Evolutionary conservation across 208 protist species (phyloP).

Genomic region (Leishmania amazonensis): DNA sequence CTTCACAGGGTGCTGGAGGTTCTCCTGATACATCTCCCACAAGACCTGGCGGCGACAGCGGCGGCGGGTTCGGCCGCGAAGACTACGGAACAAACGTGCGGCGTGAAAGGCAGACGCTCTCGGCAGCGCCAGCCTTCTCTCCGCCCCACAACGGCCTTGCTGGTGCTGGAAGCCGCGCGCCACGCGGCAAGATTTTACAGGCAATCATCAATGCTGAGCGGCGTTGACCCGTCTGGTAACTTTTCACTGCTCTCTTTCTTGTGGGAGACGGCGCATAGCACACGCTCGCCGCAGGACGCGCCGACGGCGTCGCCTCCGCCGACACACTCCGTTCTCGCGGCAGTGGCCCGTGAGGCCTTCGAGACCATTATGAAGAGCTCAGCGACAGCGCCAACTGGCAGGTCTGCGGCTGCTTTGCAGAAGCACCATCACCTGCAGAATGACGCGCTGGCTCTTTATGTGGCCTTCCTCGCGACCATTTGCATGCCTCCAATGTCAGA

Average conservation of each 20-base stretch:
- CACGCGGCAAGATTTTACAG: conserved; percentile 6
- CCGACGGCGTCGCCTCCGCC: neutral
- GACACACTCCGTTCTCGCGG: neutral
- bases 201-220: neutral
- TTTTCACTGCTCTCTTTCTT: conserved; percentile 19
- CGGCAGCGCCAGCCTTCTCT: neutral
- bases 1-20: conserved; percentile 26
- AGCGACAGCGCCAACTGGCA: neutral
- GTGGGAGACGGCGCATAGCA: neutral
- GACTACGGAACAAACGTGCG: neutral
- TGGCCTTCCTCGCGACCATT: conserved; percentile 20
- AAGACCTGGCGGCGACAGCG: neutral
- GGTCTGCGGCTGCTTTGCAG: neutral
- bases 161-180: conserved; percentile 25
- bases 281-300: neutral
- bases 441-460: conserved; percentile 21
- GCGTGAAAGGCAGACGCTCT: neutral
- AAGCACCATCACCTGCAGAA: neutral
- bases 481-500: neutral
- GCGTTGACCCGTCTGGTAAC: neutral
- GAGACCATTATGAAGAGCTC: conserved; percentile 8
- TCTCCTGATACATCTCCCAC: conserved; percentile 32
- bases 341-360: conserved; percentile 20
- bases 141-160: conserved; percentile 21
- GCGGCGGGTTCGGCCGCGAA: neutral